A percentile compares a stretch with the other conserved stretches of the same genome.
Evolutionary conservation across 805 yeast species (phyloP).

Genomic region (Ogataea glucozyma): DNA sequence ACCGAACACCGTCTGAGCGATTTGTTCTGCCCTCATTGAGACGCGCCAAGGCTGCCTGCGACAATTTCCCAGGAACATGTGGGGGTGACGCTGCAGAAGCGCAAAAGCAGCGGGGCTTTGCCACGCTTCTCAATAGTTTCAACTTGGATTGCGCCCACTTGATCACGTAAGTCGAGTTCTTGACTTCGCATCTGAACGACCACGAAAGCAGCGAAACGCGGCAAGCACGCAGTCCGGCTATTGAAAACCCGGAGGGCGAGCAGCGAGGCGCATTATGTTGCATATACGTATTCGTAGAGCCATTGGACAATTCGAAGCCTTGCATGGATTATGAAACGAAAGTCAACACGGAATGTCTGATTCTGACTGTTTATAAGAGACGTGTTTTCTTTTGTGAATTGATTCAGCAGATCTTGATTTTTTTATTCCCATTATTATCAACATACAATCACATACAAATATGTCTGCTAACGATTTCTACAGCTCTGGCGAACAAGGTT

Average conservation of each 20-base stretch:
- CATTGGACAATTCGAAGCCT: slow-evolving; percentile 1
- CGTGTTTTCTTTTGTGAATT: background rate
- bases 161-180: no score
- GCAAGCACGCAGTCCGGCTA: background rate
- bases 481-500: slow-evolving; percentile 43
- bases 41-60: background rate
- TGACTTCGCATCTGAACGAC: no score
- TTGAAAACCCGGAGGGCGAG: no score
- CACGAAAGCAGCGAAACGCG: background rate
- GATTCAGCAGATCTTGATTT: background rate
- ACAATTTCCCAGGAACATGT: background rate
- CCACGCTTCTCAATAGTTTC: no score
- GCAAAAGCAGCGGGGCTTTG: no score
- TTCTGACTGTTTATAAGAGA: background rate
- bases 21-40: background rate
- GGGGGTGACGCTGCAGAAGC: no score
- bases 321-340: slow-evolving; percentile 4
- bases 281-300: no score
- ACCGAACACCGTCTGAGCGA: background rate
- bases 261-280: no score
- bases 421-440: background rate
- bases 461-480: slow-evolving; percentile 64
- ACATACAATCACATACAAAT: slow-evolving; percentile 6
- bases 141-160: no score
- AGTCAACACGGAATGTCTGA: slow-evolving; percentile 2